Base-by-base conservation (phyloP, 495 filamentous ascomycete species). In the Penicillium maclennaniae region DNA sequence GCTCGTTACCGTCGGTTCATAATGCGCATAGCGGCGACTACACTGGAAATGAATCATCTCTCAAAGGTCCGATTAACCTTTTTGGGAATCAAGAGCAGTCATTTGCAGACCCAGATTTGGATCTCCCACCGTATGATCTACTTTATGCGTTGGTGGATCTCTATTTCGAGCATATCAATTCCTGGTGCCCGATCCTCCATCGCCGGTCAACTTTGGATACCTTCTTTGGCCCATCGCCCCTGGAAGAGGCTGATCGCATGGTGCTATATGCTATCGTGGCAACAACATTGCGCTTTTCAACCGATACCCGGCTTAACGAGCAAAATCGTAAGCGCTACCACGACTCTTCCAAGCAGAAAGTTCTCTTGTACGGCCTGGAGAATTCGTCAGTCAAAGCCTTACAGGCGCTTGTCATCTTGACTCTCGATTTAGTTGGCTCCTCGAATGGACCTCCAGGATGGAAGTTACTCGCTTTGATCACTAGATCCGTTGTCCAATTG, bases 81-180 rank as follows among this genome's bases (percentile, higher is more conserved):
- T 76, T 69, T 46, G 62, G 64, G 31, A 76, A 72, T 36, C 71
- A 76, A 26, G 70, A 73, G 49, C 69, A 72, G 45, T 73, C 71
- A 5, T 54, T 75, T 10, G 56, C 78, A 65, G 62, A 73, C 70
- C 78, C 83, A 6, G 88, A 92, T 56, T 77, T 87, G 44, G 87
- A 91, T 53, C 80, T 95, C 16, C 91, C 91, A 1, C 89, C 91
- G 6, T 92, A 95, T 53, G 88, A 92, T 67, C 66, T 95, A 17
- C 69, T 95, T 7, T 93, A 89, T 56, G 83, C 86, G 2, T 70
- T 95, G 21, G 86, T 88, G 7, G 88, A 95, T 61, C 74, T 95
- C 3, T 96, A 92, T 67, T 96, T 96, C 67, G 88, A 92, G 58
- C 87, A 93, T 55, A 83, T 96, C 64, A 92, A 95, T 63, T 87